phyloP scores from a whole-genome alignment of 345 rosid species.

The Litchi chinensis region DNA sequence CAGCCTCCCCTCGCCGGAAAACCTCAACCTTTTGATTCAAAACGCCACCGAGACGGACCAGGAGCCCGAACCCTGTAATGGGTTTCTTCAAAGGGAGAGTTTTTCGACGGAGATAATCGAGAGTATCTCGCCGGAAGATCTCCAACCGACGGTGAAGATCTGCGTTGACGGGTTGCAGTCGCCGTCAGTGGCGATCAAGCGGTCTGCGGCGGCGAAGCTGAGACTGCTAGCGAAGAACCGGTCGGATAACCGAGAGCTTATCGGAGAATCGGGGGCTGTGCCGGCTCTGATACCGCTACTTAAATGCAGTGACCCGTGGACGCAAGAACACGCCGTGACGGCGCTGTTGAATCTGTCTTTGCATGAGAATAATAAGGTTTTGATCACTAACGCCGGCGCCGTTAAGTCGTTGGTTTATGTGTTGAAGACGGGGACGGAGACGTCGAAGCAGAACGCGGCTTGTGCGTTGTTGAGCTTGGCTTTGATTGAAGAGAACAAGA shows the following conservation, averaged over 20 bases:
- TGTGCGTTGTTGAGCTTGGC: slow-evolving; percentile 88
- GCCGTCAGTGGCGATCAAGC: slow-evolving; percentile 64
- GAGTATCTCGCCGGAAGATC: slow-evolving; percentile 95
- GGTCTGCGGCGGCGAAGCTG: slow-evolving; percentile 95
- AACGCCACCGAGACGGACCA: slow-evolving; percentile 35
- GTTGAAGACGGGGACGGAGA: slow-evolving; percentile 87
- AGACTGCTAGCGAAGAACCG: slow-evolving; percentile 88
- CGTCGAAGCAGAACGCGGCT: slow-evolving; percentile 96
- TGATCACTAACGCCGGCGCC: slow-evolving; percentile 71
- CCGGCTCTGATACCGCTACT: slow-evolving; percentile 84
- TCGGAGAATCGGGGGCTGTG: slow-evolving; percentile 94
- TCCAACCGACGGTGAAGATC: slow-evolving; percentile 90
- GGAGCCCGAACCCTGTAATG: slow-evolving; percentile 76
- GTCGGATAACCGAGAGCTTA: slow-evolving; percentile 74
- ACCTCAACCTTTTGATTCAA: neutral
- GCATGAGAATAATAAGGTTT: slow-evolving; percentile 63
- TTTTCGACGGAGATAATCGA: slow-evolving; percentile 95
- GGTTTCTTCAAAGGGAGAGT: slow-evolving; percentile 76
- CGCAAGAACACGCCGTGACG: slow-evolving; percentile 94
- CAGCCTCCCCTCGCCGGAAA: slow-evolving; percentile 54
- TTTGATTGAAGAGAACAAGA: slow-evolving; percentile 80
- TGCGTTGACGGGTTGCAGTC: slow-evolving; percentile 84
- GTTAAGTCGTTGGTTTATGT: slow-evolving; percentile 86
- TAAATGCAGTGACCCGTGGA: slow-evolving; percentile 81
- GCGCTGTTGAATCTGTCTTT: slow-evolving; percentile 86